phyloP scores from a whole-genome alignment of 768 basidiomycete species.

The Lepiota subincarnata region DNA sequence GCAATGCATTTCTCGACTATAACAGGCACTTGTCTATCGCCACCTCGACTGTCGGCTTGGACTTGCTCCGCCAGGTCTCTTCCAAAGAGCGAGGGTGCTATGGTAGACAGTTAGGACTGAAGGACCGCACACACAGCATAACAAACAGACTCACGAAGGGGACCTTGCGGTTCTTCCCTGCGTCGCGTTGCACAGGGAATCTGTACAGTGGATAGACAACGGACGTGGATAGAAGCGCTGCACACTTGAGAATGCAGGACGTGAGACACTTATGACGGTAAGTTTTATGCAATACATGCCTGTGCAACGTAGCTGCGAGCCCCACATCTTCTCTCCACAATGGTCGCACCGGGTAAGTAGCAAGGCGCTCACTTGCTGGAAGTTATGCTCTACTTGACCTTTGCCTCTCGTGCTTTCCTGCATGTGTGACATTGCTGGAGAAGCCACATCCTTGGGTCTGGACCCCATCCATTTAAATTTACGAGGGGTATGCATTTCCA shows the following conservation, averaged over 20 bases:
- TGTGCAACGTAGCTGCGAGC: constrained; percentile 87
- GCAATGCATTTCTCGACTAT: constrained; percentile 96
- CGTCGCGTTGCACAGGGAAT: constrained; percentile 59
- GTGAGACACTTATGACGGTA: not conserved
- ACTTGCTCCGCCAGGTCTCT: constrained; percentile 85
- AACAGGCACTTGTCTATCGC: constrained; percentile 67
- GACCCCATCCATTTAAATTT: constrained; percentile 74
- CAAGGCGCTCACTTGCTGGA: constrained; percentile 85
- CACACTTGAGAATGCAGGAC: constrained; percentile 50
- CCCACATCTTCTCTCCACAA: constrained; percentile 99
- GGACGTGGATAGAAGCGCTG: constrained; percentile 81
- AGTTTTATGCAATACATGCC: constrained; percentile 46
- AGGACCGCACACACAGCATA: constrained; percentile 3
- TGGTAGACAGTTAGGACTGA: constrained; percentile 15
- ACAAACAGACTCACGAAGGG: constrained; percentile 34
- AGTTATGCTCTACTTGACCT: constrained; percentile 64
- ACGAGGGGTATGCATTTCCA: constrained; percentile 44
- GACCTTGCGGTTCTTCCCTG: constrained; percentile 31
- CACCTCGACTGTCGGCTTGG: constrained; percentile 54
- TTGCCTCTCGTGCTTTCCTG: constrained; percentile 33
- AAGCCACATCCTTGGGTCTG: constrained; percentile 43
- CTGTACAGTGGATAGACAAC: constrained; percentile 71
- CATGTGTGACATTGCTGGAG: constrained; percentile 18
- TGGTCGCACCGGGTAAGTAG: constrained; percentile 92
- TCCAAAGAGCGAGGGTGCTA: constrained; percentile 91